Conservation (phyloP, 2,329 filamentous ascomycete genomes). For the Penicillium sclerotigenum region DNA sequence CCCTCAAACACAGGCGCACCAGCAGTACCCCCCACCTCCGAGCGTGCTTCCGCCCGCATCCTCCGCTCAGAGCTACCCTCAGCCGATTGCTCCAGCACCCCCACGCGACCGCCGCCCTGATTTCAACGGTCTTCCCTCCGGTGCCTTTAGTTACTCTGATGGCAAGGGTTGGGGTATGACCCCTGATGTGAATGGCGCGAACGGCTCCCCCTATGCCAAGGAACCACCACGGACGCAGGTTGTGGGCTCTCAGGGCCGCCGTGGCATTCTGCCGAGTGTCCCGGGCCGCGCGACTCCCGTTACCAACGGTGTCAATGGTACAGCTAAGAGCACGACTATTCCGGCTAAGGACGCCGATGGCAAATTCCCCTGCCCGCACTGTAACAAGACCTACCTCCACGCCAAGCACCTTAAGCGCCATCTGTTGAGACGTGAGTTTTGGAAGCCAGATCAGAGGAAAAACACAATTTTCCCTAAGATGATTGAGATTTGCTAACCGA, state of each 20-base stretch:
- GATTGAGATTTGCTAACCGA: constrained; percentile 10
- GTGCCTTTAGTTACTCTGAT: constrained; percentile 59
- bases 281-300: constrained; percentile 79
- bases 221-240: constrained; percentile 67
- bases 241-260: constrained; percentile 87
- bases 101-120: constrained; percentile 48
- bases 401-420: constrained; percentile 97
- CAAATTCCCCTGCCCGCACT: constrained; percentile 97
- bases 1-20: constrained; percentile 38
- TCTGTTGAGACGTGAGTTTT: constrained; percentile 82
- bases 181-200: constrained; percentile 40
- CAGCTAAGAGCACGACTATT: constrained; percentile 75
- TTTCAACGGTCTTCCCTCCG: constrained; percentile 68
- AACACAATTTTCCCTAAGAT: neutral
- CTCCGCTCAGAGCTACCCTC: constrained; percentile 66
- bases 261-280: constrained; percentile 87
- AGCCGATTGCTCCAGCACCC: constrained; percentile 72
- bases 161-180: constrained; percentile 50
- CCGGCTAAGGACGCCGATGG: constrained; percentile 94
- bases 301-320: constrained; percentile 57
- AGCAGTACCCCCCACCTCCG: constrained; percentile 40
- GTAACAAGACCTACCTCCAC: constrained; percentile 96
- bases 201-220: constrained; percentile 41
- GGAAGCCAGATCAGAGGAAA: neutral
- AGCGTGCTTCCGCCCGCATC: constrained; percentile 66